Conservation (phyloP, 2,329 filamentous ascomycete species). For the Leptographium galeiforme region DNA sequence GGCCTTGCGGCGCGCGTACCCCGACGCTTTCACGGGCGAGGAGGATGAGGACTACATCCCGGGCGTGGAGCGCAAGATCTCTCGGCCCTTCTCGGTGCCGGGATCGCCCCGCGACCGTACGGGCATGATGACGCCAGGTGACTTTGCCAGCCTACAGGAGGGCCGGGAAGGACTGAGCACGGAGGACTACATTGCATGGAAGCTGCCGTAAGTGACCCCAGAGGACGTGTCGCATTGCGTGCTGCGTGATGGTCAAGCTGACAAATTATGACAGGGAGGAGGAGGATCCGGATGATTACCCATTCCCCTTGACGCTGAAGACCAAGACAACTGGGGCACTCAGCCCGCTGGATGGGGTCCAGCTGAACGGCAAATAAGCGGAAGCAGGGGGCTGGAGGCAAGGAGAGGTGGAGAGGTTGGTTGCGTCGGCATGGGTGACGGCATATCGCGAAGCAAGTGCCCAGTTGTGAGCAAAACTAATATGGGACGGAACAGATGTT, state of each 20-base stretch:
- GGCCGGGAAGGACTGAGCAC: conserved; percentile 84
- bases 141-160: conserved; percentile 94
- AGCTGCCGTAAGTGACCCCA: conserved; percentile 67
- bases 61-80: conserved; percentile 88
- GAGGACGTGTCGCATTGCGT: background rate
- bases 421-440: background rate
- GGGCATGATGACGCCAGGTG: conserved; percentile 98
- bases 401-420: background rate
- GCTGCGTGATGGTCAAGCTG: background rate
- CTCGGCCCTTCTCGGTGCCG: conserved; percentile 82
- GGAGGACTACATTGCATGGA: conserved; percentile 97
- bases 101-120: conserved; percentile 81
- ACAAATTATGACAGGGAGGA: conserved; percentile 52
- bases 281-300: conserved; percentile 70
- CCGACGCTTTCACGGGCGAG: conserved; percentile 66
- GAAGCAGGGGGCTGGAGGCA: background rate
- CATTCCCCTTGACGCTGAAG: conserved; percentile 45
- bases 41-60: conserved; percentile 85
- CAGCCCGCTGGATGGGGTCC: conserved; percentile 25
- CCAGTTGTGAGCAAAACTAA: too few relatives aligned
- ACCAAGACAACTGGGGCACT: conserved; percentile 31
- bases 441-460: background rate
- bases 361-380: background rate
- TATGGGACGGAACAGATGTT: too few relatives aligned
- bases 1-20: conserved; percentile 83